phyloP scores from a whole-genome alignment of 441 rosid genomes.

The Pelargonium cotyledonis region DNA sequence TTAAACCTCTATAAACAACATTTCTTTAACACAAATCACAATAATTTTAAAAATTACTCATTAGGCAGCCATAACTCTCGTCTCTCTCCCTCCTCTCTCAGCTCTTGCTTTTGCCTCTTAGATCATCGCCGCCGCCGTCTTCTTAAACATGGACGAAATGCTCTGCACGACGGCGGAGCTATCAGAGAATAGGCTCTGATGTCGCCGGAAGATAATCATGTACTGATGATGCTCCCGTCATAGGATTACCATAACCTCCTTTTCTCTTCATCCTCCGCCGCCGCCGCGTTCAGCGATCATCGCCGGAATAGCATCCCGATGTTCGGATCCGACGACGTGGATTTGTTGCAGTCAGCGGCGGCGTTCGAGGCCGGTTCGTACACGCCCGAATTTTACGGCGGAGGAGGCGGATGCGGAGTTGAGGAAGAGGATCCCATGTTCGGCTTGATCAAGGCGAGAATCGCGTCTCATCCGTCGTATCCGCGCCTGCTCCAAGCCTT shows the following conservation, averaged over 20 bases:
- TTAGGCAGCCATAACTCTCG: background rate
- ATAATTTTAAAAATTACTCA: background rate
- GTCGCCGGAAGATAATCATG: constrained; percentile 58
- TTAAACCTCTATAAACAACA: no score
- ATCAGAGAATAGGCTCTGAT: constrained; percentile 47
- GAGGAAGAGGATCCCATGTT: constrained; percentile 22
- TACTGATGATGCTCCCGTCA: constrained; percentile 33
- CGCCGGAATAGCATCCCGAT: constrained; percentile 22
- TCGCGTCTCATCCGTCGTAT: constrained; percentile 72
- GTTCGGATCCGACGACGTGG: constrained; percentile 60
- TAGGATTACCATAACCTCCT: constrained; percentile 5
- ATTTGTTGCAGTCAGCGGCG: constrained; percentile 23
- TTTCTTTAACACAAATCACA: no score
- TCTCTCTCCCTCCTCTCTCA: background rate
- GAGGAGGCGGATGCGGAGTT: constrained; percentile 22
- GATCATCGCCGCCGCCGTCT: background rate
- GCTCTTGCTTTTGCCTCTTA: background rate
- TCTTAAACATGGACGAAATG: constrained; percentile 56
- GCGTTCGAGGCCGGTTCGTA: constrained; percentile 52
- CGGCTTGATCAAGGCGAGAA: constrained; percentile 53
- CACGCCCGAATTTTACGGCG: constrained; percentile 38
- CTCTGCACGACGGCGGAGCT: constrained; percentile 48
- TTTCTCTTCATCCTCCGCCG: background rate
- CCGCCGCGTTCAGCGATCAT: no score
- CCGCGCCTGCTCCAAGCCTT: constrained; percentile 85